Evolutionary conservation across 1,284 basidiomycete genomes (phyloP), one percentile per base, ranked within the genome.

Genomic region (Anthracocystis panici-leucophaei): DNA sequence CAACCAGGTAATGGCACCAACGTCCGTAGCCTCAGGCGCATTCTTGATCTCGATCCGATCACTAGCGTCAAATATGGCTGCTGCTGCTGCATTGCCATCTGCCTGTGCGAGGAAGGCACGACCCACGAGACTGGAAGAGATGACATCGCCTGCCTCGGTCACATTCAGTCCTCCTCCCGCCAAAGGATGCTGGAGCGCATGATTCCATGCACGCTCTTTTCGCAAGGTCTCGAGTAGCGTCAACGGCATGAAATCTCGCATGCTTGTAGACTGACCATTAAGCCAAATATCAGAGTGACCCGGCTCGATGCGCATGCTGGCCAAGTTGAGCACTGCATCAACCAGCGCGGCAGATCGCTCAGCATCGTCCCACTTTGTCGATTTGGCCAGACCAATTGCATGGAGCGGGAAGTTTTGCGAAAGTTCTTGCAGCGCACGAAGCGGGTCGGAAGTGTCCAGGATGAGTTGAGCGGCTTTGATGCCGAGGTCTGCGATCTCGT

Each of bases 1-100:
- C 90, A 92, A 91, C 90, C 92, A 98, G 0, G 91, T 83, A 54
- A 97, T 89, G 16, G 87, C 88, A 0, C 91, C 92, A 1, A 44
- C 35, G 7, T 29, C 21, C 16, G 41, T 35, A 3, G 46, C 60
- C n/a, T 64, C 57, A 1, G 57, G 48, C 0, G 21, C 54, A 12
- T 38, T 25, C 11, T 54, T 70, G 31, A 33, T 53, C 51, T 74
- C 82, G 49, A 75, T 71, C 16, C 77, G 73, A 41, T 85, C 83
- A 51, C 81, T 83, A 10, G 82, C 81, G 46, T 85, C 83, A 41
- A 79, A 83, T 31, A 75, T 70, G n/a, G 65, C 52, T 6, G 57
- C 16, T 6, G 57, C 16, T 80, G 92, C 90, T 5, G 62, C 40
- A 14, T 35, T 45, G 18, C 50, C 59, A 16, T 70, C 68, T 6